These are phyloP conservation scores for Hericium alpestre DNA, from an alignment of 768 basidiomycete genomes.

Conservation along the genomic window DNA sequence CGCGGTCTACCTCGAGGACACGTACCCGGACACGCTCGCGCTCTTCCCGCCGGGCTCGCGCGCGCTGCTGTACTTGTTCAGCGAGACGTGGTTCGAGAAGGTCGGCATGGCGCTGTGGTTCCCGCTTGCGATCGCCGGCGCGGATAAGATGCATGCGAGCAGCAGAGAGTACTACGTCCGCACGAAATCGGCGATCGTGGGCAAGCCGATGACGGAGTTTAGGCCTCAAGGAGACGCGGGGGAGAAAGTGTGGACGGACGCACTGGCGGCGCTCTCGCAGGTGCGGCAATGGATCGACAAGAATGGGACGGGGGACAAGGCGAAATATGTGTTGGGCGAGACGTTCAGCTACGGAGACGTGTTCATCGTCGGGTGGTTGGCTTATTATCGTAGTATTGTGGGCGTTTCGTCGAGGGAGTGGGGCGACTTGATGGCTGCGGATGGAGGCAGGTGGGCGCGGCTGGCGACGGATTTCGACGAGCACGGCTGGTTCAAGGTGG, in stretches of 20 bases:
- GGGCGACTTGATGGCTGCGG: background rate
- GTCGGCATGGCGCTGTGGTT: background rate
- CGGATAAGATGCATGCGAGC: background rate
- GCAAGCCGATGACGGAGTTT: background rate
- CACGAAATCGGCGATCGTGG: background rate
- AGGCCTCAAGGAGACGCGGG: background rate
- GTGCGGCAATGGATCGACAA: background rate
- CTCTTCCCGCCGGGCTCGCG: background rate
- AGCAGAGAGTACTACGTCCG: background rate
- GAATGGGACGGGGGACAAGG: background rate
- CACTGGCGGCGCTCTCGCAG: background rate
- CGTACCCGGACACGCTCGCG: slow-evolving; percentile 25
- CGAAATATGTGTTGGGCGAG: background rate
- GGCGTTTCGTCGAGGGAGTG: background rate
- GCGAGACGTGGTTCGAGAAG: background rate
- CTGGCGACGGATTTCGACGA: background rate
- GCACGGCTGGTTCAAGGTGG: too few species aligned
- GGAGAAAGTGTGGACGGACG: background rate
- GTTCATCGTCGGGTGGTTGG: background rate
- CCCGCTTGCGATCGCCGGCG: background rate
- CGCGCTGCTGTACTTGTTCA: background rate
- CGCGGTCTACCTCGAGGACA: slow-evolving; percentile 39
- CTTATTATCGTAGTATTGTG: background rate
- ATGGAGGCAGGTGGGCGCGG: background rate
- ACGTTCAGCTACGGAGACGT: background rate